Percentiles rank a stretch among this genome's conserved stretches.
phyloP scores from a whole-genome alignment of 345 rosid genomes.

The Iberis pinnata region DNA sequence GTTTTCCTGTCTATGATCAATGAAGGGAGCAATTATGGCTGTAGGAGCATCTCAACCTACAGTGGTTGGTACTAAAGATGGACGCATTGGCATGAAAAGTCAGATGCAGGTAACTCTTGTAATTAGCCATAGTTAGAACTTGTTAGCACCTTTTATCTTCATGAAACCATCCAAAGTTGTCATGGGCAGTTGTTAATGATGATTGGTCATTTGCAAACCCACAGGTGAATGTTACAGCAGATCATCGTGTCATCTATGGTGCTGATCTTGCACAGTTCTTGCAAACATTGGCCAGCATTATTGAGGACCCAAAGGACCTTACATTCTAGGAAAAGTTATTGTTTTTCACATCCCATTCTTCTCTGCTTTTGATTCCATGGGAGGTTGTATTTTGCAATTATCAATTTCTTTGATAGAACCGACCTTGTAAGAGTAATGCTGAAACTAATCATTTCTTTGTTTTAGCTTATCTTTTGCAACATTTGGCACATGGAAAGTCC shows the following conservation, averaged over 20 bases:
- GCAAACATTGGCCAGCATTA: constrained; percentile 79
- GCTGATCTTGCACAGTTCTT: constrained; percentile 89
- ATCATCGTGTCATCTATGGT: constrained; percentile 90
- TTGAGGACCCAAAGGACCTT: constrained; percentile 82
- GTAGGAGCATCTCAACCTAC: constrained; percentile 88
- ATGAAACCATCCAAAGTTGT: not conserved
- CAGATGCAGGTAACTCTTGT: constrained; percentile 76
- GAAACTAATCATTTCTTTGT: constrained; percentile 18
- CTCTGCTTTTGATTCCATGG: constrained; percentile 24
- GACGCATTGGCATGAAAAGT: constrained; percentile 81
- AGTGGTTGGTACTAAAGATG: constrained; percentile 75
- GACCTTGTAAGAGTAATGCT: constrained; percentile 18
- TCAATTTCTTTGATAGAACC: constrained; percentile 24
- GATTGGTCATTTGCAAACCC: constrained; percentile 14
- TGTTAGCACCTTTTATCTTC: constrained; percentile 9
- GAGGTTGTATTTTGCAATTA: constrained; percentile 28
- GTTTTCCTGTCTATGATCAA: constrained; percentile 11
- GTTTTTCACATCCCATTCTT: constrained; percentile 14
- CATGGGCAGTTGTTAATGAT: constrained; percentile 12
- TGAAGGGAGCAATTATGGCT: constrained; percentile 98
- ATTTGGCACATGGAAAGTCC: constrained; percentile 7
- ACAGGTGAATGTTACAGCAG: constrained; percentile 90
- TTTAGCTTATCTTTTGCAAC: constrained; percentile 8
- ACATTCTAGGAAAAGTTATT: constrained; percentile 43
- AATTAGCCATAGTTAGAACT: not conserved